Evolutionary conservation across 306 rosid genomes (phyloP).

Genomic region (Neltuma alba): DNA sequence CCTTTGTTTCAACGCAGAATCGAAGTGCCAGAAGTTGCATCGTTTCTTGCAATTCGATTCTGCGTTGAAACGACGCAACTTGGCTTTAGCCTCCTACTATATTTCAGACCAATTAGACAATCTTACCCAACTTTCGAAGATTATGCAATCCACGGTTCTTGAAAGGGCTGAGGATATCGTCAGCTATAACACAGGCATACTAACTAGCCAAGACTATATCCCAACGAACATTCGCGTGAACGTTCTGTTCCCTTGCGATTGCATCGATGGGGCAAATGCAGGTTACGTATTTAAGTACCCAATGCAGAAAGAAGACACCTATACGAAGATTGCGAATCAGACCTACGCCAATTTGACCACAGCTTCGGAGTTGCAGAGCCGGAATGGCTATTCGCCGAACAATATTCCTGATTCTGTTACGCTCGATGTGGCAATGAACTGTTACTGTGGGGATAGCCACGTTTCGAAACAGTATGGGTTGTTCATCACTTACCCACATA

Average conservation of each 20-base stretch:
- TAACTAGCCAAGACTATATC: slow-evolving; percentile 34
- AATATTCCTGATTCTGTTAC: slow-evolving; percentile 34
- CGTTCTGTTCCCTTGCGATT: slow-evolving; percentile 64
- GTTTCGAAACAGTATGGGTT: slow-evolving; percentile 64
- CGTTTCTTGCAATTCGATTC: too few species aligned
- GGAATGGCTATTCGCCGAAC: slow-evolving; percentile 34
- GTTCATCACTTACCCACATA: slow-evolving; percentile 74
- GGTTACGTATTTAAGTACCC: slow-evolving; percentile 57
- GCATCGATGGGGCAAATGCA: slow-evolving; percentile 44
- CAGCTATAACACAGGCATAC: slow-evolving; percentile 41
- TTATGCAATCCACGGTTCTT: slow-evolving; percentile 34
- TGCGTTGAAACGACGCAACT: slow-evolving; percentile 42
- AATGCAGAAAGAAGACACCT: slow-evolving; percentile 30
- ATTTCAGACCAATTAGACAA: not conserved
- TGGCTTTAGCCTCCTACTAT: slow-evolving; percentile 70
- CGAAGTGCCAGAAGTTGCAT: slow-evolving; percentile 55
- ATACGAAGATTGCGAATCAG: slow-evolving; percentile 30
- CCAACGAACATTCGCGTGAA: slow-evolving; percentile 27
- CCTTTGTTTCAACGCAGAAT: slow-evolving; percentile 37
- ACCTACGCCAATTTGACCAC: slow-evolving; percentile 59
- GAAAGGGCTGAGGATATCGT: slow-evolving; percentile 33
- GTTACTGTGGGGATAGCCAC: slow-evolving; percentile 62
- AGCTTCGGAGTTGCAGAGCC: slow-evolving; percentile 40
- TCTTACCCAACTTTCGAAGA: slow-evolving; percentile 26
- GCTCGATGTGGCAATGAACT: slow-evolving; percentile 59